A percentile compares a stretch with the other conserved stretches of the same genome.
Evolutionary conservation across 2,329 filamentous ascomycete species (phyloP).

Genomic region (Lachnellula subtilissima): DNA sequence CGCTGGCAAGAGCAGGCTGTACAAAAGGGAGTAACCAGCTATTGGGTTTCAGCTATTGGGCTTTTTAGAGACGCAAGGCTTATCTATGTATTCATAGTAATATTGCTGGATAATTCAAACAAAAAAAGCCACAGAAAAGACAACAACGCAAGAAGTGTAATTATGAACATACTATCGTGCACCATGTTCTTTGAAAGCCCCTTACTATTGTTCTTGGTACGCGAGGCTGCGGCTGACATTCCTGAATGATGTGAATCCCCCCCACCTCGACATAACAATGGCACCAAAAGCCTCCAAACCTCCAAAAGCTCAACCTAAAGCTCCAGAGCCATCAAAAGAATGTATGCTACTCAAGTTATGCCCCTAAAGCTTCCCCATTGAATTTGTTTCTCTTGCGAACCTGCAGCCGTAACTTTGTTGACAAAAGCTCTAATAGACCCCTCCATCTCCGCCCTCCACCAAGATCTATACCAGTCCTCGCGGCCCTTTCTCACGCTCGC

Average conservation of each 20-base stretch:
- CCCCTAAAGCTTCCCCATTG: not conserved
- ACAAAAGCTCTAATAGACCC: slow-evolving; percentile 13
- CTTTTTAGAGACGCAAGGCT: not conserved
- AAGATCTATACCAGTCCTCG: slow-evolving; percentile 24
- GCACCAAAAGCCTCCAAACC: slow-evolving; percentile 24
- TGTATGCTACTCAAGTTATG: slow-evolving; percentile 11
- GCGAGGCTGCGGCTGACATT: slow-evolving; percentile 20
- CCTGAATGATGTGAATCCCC: slow-evolving; percentile 12
- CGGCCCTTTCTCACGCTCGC: slow-evolving; percentile 21
- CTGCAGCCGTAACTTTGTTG: not conserved
- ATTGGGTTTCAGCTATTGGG: not conserved
- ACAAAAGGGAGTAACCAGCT: not conserved
- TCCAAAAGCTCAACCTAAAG: slow-evolving; percentile 19
- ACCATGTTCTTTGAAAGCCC: not conserved
- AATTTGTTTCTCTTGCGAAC: not conserved
- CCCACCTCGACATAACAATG: slow-evolving; percentile 20
- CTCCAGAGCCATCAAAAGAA: slow-evolving; percentile 17
- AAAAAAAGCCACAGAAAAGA: too few species aligned
- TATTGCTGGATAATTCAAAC: not conserved
- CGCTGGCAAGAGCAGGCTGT: slow-evolving; percentile 20
- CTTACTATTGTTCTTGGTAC: slow-evolving; percentile 18
- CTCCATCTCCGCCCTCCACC: slow-evolving; percentile 25
- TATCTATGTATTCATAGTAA: not conserved
- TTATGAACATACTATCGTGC: not conserved
- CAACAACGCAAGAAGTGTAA: not conserved